phyloP scores from a whole-genome alignment of 1,139 yeast species.

The Saccharomyces hybrid region DNA sequence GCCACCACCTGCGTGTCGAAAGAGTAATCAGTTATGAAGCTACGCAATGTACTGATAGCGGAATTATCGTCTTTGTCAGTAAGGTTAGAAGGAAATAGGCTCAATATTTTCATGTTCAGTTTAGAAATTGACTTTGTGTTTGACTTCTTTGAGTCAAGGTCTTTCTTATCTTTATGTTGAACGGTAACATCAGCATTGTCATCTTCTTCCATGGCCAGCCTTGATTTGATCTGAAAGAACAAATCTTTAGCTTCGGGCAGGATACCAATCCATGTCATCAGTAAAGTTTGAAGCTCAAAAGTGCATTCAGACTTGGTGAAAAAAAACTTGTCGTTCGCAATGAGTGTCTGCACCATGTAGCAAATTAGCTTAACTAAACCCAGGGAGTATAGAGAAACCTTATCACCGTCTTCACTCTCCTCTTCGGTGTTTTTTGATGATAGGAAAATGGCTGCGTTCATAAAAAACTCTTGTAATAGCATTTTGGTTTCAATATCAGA shows the following conservation, averaged over 20 bases:
- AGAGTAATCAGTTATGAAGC: conserved; percentile 21
- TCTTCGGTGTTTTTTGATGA: conserved; percentile 28
- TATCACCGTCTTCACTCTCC: conserved; percentile 32
- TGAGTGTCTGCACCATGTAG: conserved; percentile 48
- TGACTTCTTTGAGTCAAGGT: neutral
- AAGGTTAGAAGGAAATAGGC: conserved; percentile 19
- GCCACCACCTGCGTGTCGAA: conserved; percentile 17
- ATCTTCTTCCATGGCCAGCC: conserved; percentile 6
- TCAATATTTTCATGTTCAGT: conserved; percentile 18
- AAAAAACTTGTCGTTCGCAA: conserved; percentile 40
- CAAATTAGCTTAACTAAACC: conserved; percentile 50
- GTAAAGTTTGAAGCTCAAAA: conserved; percentile 48
- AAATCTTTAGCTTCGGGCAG: conserved; percentile 39
- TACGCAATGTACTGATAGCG: conserved; percentile 21
- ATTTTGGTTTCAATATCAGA: conserved; percentile 54
- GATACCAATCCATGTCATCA: conserved; percentile 56
- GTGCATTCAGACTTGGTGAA: conserved; percentile 41
- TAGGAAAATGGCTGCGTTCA: conserved; percentile 45
- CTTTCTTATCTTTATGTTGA: conserved; percentile 2
- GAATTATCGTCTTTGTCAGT: conserved; percentile 16
- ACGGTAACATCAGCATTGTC: neutral
- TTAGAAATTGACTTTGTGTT: conserved; percentile 5
- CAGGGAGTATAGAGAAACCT: conserved; percentile 37
- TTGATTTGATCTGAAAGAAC: conserved; percentile 31
- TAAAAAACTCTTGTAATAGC: conserved; percentile 62